These are phyloP conservation scores for Urochloa ruziziensis DNA, from an alignment of 176 grass and related monocot genomes.

Conservation along the genomic window DNA sequence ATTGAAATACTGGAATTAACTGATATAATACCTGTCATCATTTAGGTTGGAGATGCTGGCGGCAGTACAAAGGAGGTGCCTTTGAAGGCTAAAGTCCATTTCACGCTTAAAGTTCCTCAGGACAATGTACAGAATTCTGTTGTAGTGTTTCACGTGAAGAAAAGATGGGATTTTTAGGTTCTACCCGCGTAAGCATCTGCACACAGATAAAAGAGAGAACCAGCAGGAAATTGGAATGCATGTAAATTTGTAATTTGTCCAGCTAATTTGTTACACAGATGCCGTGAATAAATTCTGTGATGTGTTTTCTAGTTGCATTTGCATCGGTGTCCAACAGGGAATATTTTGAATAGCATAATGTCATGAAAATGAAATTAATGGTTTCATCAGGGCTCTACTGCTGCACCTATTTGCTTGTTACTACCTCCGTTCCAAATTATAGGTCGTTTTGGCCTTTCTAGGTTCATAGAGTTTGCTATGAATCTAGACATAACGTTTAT, in stretches of 20 bases:
- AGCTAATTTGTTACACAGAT: neutral
- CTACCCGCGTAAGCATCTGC: neutral
- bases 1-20: conserved; percentile 2
- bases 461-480: too few relatives aligned
- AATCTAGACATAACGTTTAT: too few relatives aligned
- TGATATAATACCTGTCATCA: conserved; percentile 29
- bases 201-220: neutral
- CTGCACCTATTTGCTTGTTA: too few relatives aligned
- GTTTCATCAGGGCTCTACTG: too few relatives aligned
- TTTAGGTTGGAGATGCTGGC: conserved; percentile 70
- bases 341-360: neutral
- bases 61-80: conserved; percentile 69
- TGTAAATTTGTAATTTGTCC: conserved; percentile 4
- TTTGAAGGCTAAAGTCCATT: conserved; percentile 64
- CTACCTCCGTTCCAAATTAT: too few relatives aligned
- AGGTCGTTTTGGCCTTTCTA: too few relatives aligned
- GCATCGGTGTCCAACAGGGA: neutral
- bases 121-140: conserved; percentile 51
- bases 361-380: neutral
- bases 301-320: neutral
- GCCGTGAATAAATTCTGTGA: neutral
- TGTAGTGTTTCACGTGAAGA: conserved; percentile 80
- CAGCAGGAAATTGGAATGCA: conserved; percentile 8
- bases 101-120: conserved; percentile 74
- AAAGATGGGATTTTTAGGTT: conserved; percentile 92